Base-by-base conservation (phyloP, 345 rosid species). In the Angophora floribunda region DNA sequence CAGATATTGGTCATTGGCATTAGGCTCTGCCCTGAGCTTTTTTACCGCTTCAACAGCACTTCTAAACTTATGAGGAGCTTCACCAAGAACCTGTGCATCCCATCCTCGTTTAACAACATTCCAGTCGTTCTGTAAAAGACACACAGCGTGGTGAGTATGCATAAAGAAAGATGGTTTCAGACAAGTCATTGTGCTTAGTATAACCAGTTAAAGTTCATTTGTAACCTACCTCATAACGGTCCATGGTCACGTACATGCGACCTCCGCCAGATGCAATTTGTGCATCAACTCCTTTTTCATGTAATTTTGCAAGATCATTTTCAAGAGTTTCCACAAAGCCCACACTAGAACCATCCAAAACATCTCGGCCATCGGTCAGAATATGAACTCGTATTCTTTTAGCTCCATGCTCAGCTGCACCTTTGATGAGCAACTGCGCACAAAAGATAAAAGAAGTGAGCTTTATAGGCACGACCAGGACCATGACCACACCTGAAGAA, bases 81-180 rank as follows among this genome's bases (percentile, higher is more conserved):
- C 98, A 52, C 99, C 99, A 85, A 98, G 98, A 92, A 98, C 98
- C 87, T 98, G 99, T 87, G 99, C 99, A 91, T 98, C 98, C 99
- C 99, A 98, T 85, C 99, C 99, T 87, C 99, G 92, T 88, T 98
- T 98, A 32, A 97, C 96, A 63, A 98, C 99, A 88, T 88, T 87
- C 99, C 99, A 98, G 88, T 98, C 99, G 91, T 98, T 98, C 99
- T 98, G 93, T 86, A 82, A 63, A 89, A 57, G 44, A 67, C 13
- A 11, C 49, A 41, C 82, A 21, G 47, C 4, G 2, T 19, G 14
- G 28, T 41, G 28, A 75, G 82, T 3, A 9, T 75, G 82, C 49
- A 75, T 19, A 19, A 41, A 75, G 49, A 19, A 41, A 75, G 49
- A 75, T 75, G 49, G 82, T 75, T 19, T 5, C 24, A 41, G 49